Percentiles rank a stretch among this genome's conserved stretches.
Conservation (phyloP, 495 filamentous ascomycete species). For the Aspergillus diversus region DNA sequence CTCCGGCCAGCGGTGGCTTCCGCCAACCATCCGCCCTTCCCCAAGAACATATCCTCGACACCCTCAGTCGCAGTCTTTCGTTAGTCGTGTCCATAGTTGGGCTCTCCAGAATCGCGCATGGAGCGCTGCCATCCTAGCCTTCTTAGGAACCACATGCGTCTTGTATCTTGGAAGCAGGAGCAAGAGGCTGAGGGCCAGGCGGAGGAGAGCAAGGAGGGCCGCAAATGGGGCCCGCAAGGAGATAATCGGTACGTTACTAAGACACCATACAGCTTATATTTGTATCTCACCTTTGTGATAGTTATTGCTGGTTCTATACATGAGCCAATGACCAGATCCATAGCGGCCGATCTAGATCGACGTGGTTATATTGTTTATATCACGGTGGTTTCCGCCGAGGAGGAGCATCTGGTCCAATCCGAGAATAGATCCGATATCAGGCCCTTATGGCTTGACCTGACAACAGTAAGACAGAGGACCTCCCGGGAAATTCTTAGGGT, state of each 20-base stretch:
- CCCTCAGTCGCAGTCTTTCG: conserved; percentile 38
- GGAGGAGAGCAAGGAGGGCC: conserved; percentile 74
- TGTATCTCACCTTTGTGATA: conserved; percentile 28
- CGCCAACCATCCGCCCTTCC: conserved; percentile 63
- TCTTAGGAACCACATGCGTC: conserved; percentile 69
- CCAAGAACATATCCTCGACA: conserved; percentile 52
- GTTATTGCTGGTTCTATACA: conserved; percentile 82
- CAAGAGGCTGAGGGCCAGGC: conserved; percentile 61
- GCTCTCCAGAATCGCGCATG: conserved; percentile 68
- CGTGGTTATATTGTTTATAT: conserved; percentile 94
- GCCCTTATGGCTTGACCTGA: conserved; percentile 80
- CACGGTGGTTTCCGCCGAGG: conserved; percentile 75
- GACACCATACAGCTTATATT: neutral
- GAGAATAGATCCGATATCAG: conserved; percentile 79
- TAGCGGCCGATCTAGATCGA: conserved; percentile 84
- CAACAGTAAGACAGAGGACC: conserved; percentile 37
- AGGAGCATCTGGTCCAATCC: conserved; percentile 77
- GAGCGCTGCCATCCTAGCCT: conserved; percentile 67
- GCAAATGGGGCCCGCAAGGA: conserved; percentile 85
- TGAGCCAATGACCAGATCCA: conserved; percentile 76
- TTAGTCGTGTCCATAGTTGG: conserved; percentile 61
- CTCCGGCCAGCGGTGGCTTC: conserved; percentile 68
- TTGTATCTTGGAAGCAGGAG: conserved; percentile 65
- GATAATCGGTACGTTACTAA: conserved; percentile 64
- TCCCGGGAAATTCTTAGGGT: no score